Base-by-base conservation (phyloP, 2,329 filamentous ascomycete species). In the Aspergillus fischeri region DNA sequence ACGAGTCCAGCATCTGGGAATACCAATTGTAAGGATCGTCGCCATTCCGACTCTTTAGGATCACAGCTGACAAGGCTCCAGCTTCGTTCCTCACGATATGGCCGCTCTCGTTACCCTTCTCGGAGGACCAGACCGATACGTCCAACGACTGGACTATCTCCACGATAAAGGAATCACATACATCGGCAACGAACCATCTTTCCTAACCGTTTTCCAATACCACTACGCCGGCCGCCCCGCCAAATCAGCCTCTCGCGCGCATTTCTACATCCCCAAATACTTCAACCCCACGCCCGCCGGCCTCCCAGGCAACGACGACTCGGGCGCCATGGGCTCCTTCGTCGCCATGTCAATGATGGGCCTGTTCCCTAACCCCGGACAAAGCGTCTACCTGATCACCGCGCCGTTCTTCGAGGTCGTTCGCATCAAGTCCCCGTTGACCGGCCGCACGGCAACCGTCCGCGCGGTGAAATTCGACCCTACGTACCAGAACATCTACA, bases 241-340 rank as follows among this genome's bases (percentile, higher is more conserved):
- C 0, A 71, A 76, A 41, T 78, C 75, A 1, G 71, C 78, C 0
- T 58, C 70, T 24, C 82, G 85, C 52, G 79, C 80, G 0, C 86
- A 87, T 66, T 82, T 78, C 63, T 89, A 88, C 65, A 87, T 89
- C 45, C 86, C 86, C 0, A 70, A 73, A 1, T 83, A 77, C 64
- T 90, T 89, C 73, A 78, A 80, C 62, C 78, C 81, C 1, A 81
- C 78, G 0, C 74, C 81, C 0, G 74, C 71, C 2, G 86, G 86
- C 0, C 79, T 89, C 1, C 86, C 86, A 0, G 87, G 87, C 0
- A 89, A 89, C 68, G 86, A 89, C 64, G 87, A 90, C 68, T 82
- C 79, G 35, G 87, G 87, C 2, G 85, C 87, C 1, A 89, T 89
- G 86, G 86, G 86, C 48, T 82, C 81, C 0, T 89, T 89, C 59